Conservation (phyloP, 768 basidiomycete species). For the Fomitopsis pulvina region DNA sequence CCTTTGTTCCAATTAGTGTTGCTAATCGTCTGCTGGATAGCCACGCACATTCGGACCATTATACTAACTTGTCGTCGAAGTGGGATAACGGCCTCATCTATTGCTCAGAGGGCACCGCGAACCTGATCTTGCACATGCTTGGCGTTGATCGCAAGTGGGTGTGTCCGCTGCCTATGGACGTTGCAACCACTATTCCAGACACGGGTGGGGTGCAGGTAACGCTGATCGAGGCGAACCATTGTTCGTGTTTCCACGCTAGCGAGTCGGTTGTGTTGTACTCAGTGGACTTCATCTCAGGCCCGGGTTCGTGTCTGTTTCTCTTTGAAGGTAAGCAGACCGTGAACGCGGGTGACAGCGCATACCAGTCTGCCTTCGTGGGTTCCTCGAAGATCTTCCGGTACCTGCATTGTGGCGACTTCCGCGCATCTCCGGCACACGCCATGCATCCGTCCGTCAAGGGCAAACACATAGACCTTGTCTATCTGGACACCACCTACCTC, state of each 20-base stretch:
- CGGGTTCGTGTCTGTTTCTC: slow-evolving; percentile 90
- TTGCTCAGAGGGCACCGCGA: slow-evolving; percentile 91
- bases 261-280: background rate
- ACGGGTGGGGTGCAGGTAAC: slow-evolving; percentile 86
- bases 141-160: slow-evolving; percentile 88
- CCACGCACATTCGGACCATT: slow-evolving; percentile 96
- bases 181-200: slow-evolving; percentile 65
- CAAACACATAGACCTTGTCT: slow-evolving; percentile 80
- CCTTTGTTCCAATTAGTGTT: background rate
- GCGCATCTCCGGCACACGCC: slow-evolving; percentile 84
- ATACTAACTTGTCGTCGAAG: slow-evolving; percentile 81
- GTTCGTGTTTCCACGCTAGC: slow-evolving; percentile 29
- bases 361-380: slow-evolving; percentile 67
- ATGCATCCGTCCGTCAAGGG: slow-evolving; percentile 78
- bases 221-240: slow-evolving; percentile 97
- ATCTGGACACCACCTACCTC: slow-evolving; percentile 95
- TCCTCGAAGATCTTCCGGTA: slow-evolving; percentile 72
- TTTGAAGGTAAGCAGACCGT: slow-evolving; percentile 90
- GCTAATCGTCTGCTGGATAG: slow-evolving; percentile 32
- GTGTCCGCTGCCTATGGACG: slow-evolving; percentile 77
- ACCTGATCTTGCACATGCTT: slow-evolving; percentile 87
- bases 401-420: slow-evolving; percentile 92
- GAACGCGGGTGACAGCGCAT: slow-evolving; percentile 79
- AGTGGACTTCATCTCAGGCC: slow-evolving; percentile 31
- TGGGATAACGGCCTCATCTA: slow-evolving; percentile 96